Conservation (phyloP, 306 rosid genomes). For the Arachis stenosperma region DNA sequence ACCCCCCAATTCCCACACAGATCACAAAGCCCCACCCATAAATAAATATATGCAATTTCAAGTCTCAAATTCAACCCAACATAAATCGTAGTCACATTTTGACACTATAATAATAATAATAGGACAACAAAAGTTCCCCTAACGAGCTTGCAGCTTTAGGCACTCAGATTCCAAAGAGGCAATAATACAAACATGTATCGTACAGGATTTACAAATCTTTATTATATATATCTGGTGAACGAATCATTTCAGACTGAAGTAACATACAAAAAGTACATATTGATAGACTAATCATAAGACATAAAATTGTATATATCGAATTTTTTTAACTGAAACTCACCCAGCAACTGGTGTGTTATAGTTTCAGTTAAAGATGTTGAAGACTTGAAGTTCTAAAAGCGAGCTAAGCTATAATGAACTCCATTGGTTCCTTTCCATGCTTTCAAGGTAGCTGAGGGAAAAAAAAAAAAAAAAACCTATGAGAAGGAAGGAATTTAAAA, state of each 20-base stretch:
- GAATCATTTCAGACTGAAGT: conserved; percentile 31
- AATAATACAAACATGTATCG: conserved; percentile 33
- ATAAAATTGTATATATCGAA: not conserved
- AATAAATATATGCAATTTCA: conserved; percentile 24
- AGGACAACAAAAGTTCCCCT: conserved; percentile 14
- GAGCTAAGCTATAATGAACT: not conserved
- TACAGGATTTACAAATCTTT: conserved; percentile 21
- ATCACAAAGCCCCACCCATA: conserved; percentile 42
- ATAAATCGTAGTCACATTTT: conserved; percentile 45
- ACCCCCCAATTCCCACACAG: conserved; percentile 53
- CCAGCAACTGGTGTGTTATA: conserved; percentile 19
- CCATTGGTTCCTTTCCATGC: conserved; percentile 6
- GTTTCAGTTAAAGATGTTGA: not conserved
- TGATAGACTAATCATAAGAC: conserved; percentile 25
- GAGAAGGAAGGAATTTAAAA: conserved; percentile 23
- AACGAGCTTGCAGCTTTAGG: conserved; percentile 27
- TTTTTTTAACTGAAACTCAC: conserved; percentile 45
- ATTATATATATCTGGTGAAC: conserved; percentile 7
- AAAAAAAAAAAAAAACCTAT: no score
- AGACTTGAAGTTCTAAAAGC: not conserved
- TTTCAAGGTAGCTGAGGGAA: not conserved
- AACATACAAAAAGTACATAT: not conserved
- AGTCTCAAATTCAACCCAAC: conserved; percentile 32
- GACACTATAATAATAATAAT: conserved; percentile 28
- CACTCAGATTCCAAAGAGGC: conserved; percentile 33